Conservation (phyloP, 2,329 filamentous ascomycete genomes). For the Aschersonia sp. region DNA sequence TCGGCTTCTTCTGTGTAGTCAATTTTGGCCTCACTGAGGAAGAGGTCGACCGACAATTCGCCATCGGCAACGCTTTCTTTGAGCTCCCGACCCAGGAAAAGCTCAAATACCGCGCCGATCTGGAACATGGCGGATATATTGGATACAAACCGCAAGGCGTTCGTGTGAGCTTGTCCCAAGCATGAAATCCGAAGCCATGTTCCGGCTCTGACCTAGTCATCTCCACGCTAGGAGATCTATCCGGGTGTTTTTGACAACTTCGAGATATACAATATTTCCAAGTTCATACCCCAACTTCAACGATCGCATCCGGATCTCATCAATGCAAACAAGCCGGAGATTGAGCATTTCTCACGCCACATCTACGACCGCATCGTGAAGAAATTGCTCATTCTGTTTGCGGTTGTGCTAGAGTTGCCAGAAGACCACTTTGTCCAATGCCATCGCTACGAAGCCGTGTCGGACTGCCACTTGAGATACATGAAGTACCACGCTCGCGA, state of each 20-base stretch:
- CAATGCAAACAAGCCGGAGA: slow-evolving; percentile 5
- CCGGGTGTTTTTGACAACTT: background rate
- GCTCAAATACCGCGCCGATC: background rate
- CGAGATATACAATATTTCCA: background rate
- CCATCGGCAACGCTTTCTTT: background rate
- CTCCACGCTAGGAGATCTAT: background rate
- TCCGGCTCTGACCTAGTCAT: background rate
- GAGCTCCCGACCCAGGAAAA: background rate
- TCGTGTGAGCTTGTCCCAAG: background rate
- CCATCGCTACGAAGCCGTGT: slow-evolving; percentile 37
- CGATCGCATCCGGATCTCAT: background rate
- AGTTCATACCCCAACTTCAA: background rate
- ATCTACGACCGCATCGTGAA: slow-evolving; percentile 17
- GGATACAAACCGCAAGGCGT: background rate
- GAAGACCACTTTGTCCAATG: slow-evolving; percentile 37
- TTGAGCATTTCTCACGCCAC: slow-evolving; percentile 19
- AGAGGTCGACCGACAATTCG: background rate
- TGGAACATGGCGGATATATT: background rate
- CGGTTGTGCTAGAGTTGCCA: slow-evolving; percentile 40
- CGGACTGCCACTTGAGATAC: slow-evolving; percentile 42
- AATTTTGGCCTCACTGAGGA: background rate
- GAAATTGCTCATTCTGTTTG: slow-evolving; percentile 20
- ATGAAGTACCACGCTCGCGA: slow-evolving; percentile 40
- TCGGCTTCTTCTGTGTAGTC: background rate
- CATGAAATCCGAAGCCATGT: background rate